Conservation (phyloP, 352 stramenopile species). For the Globisporangium nunn region DNA sequence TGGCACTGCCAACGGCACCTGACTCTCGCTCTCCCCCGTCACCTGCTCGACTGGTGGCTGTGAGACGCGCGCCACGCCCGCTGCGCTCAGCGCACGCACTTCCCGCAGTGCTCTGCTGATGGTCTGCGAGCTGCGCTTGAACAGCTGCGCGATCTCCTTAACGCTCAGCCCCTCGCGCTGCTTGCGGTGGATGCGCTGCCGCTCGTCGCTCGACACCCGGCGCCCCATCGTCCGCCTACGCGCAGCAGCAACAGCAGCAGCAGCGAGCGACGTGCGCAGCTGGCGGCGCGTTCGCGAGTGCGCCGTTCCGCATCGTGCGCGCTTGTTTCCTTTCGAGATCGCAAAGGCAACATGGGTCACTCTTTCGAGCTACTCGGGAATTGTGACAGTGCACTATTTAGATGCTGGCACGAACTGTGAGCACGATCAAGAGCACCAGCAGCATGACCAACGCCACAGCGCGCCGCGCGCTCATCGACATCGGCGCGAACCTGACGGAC, state of each 20-base stretch:
- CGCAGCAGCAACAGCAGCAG: no score
- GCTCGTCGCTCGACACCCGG: slow-evolving; percentile 35
- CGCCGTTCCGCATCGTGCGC: neutral
- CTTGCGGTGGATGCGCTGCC: slow-evolving; percentile 29
- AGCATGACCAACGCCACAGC: neutral
- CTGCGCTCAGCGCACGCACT: neutral
- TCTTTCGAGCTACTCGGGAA: neutral
- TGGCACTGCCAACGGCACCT: neutral
- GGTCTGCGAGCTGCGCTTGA: slow-evolving; percentile 28
- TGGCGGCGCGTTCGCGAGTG: neutral
- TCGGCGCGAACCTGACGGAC: slow-evolving; percentile 93
- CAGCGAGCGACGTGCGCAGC: neutral
- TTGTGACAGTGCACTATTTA: neutral
- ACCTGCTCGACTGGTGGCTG: neutral
- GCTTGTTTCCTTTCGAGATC: neutral
- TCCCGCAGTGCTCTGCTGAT: slow-evolving; percentile 30
- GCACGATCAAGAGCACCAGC: neutral
- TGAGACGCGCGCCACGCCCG: neutral
- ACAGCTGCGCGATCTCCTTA: slow-evolving; percentile 24
- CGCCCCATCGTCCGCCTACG: slow-evolving; percentile 3
- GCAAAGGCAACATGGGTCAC: slow-evolving; percentile 10
- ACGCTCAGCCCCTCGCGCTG: slow-evolving; percentile 28
- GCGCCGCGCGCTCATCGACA: slow-evolving; percentile 34
- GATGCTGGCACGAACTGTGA: neutral
- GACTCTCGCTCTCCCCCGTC: neutral